Percentiles rank a stretch among this genome's conserved stretches.
Evolutionary conservation across 176 grass and related monocot genomes (phyloP).

Genomic region (Phoenix roebelenii): DNA sequence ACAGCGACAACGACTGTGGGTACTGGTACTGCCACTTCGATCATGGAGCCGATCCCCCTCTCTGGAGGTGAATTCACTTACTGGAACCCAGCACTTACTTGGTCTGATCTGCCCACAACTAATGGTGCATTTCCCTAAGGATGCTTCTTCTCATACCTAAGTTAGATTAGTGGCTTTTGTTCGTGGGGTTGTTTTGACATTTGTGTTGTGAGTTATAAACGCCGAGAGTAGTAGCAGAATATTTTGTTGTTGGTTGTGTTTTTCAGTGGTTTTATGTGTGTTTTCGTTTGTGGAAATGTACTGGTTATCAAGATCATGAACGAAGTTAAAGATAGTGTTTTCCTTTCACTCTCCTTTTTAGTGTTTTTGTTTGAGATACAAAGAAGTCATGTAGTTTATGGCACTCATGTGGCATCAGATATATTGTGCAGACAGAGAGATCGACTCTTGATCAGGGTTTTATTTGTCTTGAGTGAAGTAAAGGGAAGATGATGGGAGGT

Average conservation of each 20-base stretch:
- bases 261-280: not conserved
- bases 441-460: not conserved
- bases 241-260: not conserved
- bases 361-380: too few species aligned
- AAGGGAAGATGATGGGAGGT: slow-evolving; percentile 8
- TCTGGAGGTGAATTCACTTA: slow-evolving; percentile 4
- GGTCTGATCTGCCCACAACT: slow-evolving; percentile 11
- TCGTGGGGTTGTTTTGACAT: too few species aligned
- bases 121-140: slow-evolving; percentile 12
- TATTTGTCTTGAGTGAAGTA: not conserved
- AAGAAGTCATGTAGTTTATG: too few species aligned
- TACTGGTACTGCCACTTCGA: not conserved
- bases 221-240: not conserved
- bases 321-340: not conserved
- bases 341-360: not conserved
- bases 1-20: not conserved
- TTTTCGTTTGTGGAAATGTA: not conserved
- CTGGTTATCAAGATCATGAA: not conserved
- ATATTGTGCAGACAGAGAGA: not conserved
- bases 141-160: not conserved
- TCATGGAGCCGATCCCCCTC: slow-evolving; percentile 10
- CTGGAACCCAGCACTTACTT: slow-evolving; percentile 2
- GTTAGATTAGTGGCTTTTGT: not conserved
- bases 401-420: too few species aligned
- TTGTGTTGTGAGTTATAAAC: too few species aligned